Conservation (phyloP, 352 stramenopile genomes). For the Globisporangium nodosum region DNA sequence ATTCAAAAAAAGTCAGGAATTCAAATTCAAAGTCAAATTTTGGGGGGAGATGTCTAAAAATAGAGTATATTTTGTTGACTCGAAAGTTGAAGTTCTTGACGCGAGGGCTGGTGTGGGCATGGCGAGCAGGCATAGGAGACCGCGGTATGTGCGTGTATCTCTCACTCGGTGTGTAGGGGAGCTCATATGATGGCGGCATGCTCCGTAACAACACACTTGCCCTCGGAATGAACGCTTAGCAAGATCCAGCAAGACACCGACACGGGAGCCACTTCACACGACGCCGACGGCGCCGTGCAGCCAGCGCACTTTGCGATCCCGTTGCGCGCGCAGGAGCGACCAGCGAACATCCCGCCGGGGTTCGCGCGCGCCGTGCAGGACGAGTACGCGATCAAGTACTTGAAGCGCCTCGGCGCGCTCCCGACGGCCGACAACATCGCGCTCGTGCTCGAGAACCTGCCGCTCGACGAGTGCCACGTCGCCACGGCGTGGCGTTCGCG, state of each 20-base stretch:
- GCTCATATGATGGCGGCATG: too few species aligned
- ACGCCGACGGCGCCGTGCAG: conserved; percentile 33
- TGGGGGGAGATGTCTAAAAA: too few species aligned
- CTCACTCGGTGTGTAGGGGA: too few species aligned
- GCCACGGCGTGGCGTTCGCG: conserved; percentile 51
- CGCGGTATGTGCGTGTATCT: not conserved
- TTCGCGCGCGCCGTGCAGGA: conserved; percentile 47
- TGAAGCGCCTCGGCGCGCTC: conserved; percentile 49
- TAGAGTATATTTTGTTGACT: too few species aligned
- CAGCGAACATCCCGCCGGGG: conserved; percentile 27
- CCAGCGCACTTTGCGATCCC: conserved; percentile 49
- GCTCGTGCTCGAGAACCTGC: conserved; percentile 53
- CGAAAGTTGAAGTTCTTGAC: too few species aligned
- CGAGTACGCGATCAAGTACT: conserved; percentile 70
- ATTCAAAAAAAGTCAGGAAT: not conserved
- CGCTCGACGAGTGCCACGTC: conserved; percentile 56
- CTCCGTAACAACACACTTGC: too few species aligned
- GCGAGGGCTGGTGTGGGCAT: not conserved
- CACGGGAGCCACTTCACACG: conserved; percentile 3
- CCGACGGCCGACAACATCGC: conserved; percentile 52
- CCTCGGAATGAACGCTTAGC: not conserved
- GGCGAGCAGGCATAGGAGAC: not conserved
- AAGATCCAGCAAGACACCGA: conserved; percentile 11
- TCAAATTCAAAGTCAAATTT: too few species aligned
- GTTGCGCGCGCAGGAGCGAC: conserved; percentile 46